phyloP scores from a whole-genome alignment of 2,329 filamentous ascomycete species.

The Bipolaris gigantea region DNA sequence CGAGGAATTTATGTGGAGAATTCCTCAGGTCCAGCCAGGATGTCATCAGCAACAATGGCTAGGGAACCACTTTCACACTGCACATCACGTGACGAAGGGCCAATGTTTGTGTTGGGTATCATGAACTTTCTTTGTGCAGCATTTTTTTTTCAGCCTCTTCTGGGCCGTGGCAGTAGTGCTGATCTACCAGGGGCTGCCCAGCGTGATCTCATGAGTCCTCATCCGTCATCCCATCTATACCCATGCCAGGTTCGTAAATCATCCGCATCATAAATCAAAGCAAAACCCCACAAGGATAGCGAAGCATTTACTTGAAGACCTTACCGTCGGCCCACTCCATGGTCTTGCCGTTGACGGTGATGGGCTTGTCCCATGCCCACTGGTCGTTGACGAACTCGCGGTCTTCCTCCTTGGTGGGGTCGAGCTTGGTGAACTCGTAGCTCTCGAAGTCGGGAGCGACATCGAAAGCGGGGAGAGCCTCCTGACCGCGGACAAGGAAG shows the following conservation, averaged over 20 bases:
- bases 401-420: constrained; percentile 83
- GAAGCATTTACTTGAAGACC: constrained; percentile 88
- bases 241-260: constrained; percentile 41
- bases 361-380: constrained; percentile 91
- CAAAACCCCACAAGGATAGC: constrained; percentile 13
- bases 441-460: constrained; percentile 97
- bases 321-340: constrained; percentile 89
- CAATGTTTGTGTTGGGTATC: constrained; percentile 20
- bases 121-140: constrained; percentile 30
- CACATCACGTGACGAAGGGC: constrained; percentile 1
- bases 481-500: constrained; percentile 92
- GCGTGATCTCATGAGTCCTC: constrained; percentile 31
- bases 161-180: constrained; percentile 29
- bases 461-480: constrained; percentile 83
- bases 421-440: constrained; percentile 96
- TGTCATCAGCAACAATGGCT: not conserved
- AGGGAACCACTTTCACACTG: not conserved
- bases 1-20: not conserved
- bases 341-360: constrained; percentile 80
- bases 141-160: constrained; percentile 35
- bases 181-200: constrained; percentile 30
- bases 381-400: constrained; percentile 79
- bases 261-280: constrained; percentile 38
- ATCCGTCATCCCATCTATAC: constrained; percentile 30
- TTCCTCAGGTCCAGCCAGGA: not conserved